A percentile compares a stretch with the other conserved stretches of the same genome.
phyloP scores from a whole-genome alignment of 805 yeast genomes.

The Starmerella stigmatis region DNA sequence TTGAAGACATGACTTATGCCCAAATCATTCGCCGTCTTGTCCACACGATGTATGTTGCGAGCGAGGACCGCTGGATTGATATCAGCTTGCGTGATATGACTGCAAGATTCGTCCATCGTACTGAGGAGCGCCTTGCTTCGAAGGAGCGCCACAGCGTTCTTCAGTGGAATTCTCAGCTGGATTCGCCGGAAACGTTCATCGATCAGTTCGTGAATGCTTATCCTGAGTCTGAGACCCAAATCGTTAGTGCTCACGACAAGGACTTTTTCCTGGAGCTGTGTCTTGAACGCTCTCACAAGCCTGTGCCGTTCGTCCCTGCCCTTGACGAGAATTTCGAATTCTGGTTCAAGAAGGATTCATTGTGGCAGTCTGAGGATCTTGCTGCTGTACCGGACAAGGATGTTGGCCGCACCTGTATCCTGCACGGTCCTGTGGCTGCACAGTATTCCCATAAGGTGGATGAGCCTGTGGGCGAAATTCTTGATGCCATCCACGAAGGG shows the following conservation, averaged over 20 bases:
- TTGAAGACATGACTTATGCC: slow-evolving; percentile 90
- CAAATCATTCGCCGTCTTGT: slow-evolving; percentile 81
- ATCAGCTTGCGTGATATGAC: slow-evolving; percentile 70
- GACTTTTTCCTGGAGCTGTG: slow-evolving; percentile 83
- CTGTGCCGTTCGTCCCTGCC: slow-evolving; percentile 95
- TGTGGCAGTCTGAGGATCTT: slow-evolving; percentile 97
- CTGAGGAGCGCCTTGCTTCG: slow-evolving; percentile 85
- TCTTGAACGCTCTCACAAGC: slow-evolving; percentile 79
- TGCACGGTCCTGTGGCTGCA: slow-evolving; percentile 98
- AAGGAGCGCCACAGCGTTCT: slow-evolving; percentile 49
- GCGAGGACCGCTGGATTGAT: slow-evolving; percentile 82
- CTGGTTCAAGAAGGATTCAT: slow-evolving; percentile 95
- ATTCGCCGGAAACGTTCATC: slow-evolving; percentile 49
- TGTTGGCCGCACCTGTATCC: slow-evolving; percentile 97
- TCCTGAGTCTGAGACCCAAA: slow-evolving; percentile 68
- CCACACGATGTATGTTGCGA: slow-evolving; percentile 75
- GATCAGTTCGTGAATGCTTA: slow-evolving; percentile 54
- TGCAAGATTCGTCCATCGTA: slow-evolving; percentile 81
- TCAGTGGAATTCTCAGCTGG: slow-evolving; percentile 59
- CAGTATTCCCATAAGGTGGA: slow-evolving; percentile 75
- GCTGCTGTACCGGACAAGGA: slow-evolving; percentile 86
- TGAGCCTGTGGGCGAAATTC: slow-evolving; percentile 84
- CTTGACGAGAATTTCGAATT: slow-evolving; percentile 88
- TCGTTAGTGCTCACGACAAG: slow-evolving; percentile 88
- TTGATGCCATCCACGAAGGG: slow-evolving; percentile 83